A percentile compares a stretch with the other conserved stretches of the same genome.
Evolutionary conservation across 78 protist species (phyloP).

Genomic region (Dictyostelium discoideum): DNA sequence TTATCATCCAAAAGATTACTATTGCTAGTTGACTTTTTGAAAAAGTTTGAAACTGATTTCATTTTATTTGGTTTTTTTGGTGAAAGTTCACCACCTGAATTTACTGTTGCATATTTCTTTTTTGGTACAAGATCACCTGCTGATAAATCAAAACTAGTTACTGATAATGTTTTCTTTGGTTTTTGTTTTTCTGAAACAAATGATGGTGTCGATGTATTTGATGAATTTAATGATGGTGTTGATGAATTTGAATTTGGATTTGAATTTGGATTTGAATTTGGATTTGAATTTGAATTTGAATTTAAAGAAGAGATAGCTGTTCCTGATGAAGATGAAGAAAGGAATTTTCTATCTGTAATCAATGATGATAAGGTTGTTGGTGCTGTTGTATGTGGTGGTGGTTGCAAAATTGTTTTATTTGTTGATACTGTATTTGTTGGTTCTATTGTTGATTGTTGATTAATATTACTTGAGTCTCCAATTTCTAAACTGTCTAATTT

Average conservation of each 20-base stretch:
- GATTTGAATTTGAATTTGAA: too few species aligned
- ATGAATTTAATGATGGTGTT: not conserved
- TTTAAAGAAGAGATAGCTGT: not conserved
- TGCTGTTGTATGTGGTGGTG: not conserved
- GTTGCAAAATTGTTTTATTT: not conserved
- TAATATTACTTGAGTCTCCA: not conserved
- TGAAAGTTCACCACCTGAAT: not conserved
- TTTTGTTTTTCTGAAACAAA: not conserved
- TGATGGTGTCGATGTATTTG: not conserved
- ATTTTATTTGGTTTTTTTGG: slow-evolving; percentile 1
- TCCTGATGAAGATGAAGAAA: not conserved
- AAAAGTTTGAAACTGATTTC: slow-evolving; percentile 11
- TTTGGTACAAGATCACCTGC: not conserved
- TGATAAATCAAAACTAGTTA: not conserved
- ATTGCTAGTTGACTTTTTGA: not conserved
- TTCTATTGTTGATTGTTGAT: not conserved
- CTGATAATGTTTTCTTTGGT: slow-evolving; percentile 10
- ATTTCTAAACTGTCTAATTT: not conserved
- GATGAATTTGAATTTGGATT: not conserved
- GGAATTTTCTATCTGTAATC: not conserved
- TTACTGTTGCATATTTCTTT: slow-evolving; percentile 5
- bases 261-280: too few species aligned
- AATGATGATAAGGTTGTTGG: not conserved
- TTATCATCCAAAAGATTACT: slow-evolving; percentile 3
- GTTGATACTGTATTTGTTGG: not conserved